phyloP scores from a whole-genome alignment of 768 basidiomycete genomes.

The Guyanaporus albipodus region DNA sequence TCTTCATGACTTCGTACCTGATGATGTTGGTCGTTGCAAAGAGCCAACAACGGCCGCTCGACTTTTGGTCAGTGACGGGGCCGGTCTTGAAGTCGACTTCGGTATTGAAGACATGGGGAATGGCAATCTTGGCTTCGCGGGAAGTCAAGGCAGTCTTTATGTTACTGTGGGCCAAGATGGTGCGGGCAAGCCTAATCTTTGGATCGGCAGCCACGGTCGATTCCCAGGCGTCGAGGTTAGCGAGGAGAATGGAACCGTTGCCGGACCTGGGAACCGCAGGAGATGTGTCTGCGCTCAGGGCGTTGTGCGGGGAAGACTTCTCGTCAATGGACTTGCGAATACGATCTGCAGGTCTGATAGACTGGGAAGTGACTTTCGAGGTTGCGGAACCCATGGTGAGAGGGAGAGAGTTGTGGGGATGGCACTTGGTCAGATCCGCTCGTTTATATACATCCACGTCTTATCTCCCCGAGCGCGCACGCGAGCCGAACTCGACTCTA shows the following conservation, averaged over 20 bases:
- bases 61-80: conserved; percentile 84
- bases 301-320: conserved; percentile 10
- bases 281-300: not conserved
- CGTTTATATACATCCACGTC: conserved; percentile 24
- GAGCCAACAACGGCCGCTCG: conserved; percentile 91
- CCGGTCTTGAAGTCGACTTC: conserved; percentile 75
- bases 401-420: conserved; percentile 6
- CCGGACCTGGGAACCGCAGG: conserved; percentile 36
- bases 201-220: conserved; percentile 46
- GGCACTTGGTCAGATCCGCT: conserved; percentile 12
- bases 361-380: conserved; percentile 24
- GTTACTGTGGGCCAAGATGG: conserved; percentile 67
- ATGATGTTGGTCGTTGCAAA: conserved; percentile 90
- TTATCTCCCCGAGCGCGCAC: conserved; percentile 15
- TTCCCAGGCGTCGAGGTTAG: conserved; percentile 69
- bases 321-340: conserved; percentile 23
- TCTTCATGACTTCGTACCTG: conserved; percentile 81
- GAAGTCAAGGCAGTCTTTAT: conserved; percentile 60
- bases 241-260: conserved; percentile 57
- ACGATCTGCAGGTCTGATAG: conserved; percentile 15
- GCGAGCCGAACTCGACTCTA: conserved; percentile 7
- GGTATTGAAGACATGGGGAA: conserved; percentile 80
- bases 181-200: conserved; percentile 71
- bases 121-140: conserved; percentile 56
- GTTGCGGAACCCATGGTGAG: conserved; percentile 23